These are phyloP conservation scores for Trichoderma sp. DNA, from an alignment of 2,329 filamentous ascomycete species.

Conservation along the genomic window DNA sequence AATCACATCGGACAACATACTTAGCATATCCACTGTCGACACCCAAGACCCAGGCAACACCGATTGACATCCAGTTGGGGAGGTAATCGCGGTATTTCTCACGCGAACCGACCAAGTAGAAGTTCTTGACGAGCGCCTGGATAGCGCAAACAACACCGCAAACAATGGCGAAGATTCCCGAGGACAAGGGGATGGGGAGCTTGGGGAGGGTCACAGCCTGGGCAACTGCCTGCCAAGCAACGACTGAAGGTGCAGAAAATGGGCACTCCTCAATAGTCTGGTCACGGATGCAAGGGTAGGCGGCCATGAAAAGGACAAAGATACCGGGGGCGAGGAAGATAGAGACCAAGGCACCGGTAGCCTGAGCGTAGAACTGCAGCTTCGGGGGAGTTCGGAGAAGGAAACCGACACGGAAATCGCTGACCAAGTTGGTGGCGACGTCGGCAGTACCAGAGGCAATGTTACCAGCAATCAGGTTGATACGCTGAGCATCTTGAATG, in stretches of 20 bases:
- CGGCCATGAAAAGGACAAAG: constrained; percentile 65
- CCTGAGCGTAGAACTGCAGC: constrained; percentile 65
- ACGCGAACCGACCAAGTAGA: constrained; percentile 48
- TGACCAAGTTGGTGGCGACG: constrained; percentile 52
- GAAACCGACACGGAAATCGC: constrained; percentile 67
- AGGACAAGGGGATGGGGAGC: constrained; percentile 54
- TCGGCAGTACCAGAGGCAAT: constrained; percentile 56
- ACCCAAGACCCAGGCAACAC: constrained; percentile 57
- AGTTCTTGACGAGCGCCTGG: constrained; percentile 54
- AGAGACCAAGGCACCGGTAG: constrained; percentile 59
- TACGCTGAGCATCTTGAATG: constrained; percentile 52
- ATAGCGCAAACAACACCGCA: constrained; percentile 49
- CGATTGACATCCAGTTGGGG: constrained; percentile 62
- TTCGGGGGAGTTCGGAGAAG: constrained; percentile 62
- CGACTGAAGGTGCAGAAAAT: constrained; percentile 61
- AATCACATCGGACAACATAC: not conserved
- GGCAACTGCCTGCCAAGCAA: constrained; percentile 65
- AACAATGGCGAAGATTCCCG: constrained; percentile 55
- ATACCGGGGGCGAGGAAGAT: constrained; percentile 65
- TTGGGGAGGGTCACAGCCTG: constrained; percentile 55
- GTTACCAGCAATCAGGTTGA: constrained; percentile 64
- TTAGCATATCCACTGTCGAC: constrained; percentile 51
- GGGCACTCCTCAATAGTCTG: constrained; percentile 44
- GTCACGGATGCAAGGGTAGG: constrained; percentile 65
- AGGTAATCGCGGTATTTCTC: constrained; percentile 56